These are phyloP conservation scores for Gentiana dahurica DNA, from an alignment of 257 asterid genomes.

Conservation along the genomic window DNA sequence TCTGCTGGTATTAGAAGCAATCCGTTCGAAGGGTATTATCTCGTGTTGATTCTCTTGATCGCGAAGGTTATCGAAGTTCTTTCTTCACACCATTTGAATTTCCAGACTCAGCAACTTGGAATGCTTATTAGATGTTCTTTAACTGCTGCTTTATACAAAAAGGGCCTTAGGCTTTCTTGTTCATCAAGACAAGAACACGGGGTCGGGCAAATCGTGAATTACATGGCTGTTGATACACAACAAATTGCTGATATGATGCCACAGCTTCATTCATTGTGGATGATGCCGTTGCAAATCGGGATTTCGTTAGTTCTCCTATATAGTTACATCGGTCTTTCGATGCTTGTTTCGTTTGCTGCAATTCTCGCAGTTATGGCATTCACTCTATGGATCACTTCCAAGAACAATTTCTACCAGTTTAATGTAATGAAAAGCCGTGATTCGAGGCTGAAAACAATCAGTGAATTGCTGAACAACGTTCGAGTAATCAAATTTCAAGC, in stretches of 20 bases:
- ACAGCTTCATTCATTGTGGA: conserved; percentile 50
- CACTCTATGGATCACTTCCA: conserved; percentile 18
- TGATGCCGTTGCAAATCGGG: conserved; percentile 53
- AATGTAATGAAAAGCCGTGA: conserved; percentile 48
- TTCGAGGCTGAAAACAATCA: conserved; percentile 52
- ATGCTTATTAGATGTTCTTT: conserved; percentile 52
- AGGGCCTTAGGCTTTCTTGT: conserved; percentile 46
- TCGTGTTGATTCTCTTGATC: conserved; percentile 27
- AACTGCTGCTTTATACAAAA: conserved; percentile 40
- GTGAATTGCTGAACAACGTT: conserved; percentile 49
- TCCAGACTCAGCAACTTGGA: conserved; percentile 45
- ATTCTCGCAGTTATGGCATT: conserved; percentile 18
- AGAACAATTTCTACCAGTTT: conserved; percentile 33
- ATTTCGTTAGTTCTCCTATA: conserved; percentile 42
- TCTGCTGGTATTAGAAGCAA: conserved; percentile 32
- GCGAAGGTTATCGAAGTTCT: conserved; percentile 55
- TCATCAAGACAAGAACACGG: conserved; percentile 68
- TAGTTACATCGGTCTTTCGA: conserved; percentile 34
- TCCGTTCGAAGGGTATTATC: conserved; percentile 27
- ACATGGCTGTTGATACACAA: conserved; percentile 70
- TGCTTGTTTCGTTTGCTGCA: conserved; percentile 28
- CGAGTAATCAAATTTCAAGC: conserved; percentile 71
- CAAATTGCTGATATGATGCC: conserved; percentile 49
- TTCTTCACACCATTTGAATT: conserved; percentile 55
- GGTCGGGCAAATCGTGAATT: conserved; percentile 65